A percentile compares a stretch with the other conserved stretches of the same genome.
These are phyloP conservation scores for Nematodospora valgi DNA, from an alignment of 805 yeast genomes.

Conservation along the genomic window DNA sequence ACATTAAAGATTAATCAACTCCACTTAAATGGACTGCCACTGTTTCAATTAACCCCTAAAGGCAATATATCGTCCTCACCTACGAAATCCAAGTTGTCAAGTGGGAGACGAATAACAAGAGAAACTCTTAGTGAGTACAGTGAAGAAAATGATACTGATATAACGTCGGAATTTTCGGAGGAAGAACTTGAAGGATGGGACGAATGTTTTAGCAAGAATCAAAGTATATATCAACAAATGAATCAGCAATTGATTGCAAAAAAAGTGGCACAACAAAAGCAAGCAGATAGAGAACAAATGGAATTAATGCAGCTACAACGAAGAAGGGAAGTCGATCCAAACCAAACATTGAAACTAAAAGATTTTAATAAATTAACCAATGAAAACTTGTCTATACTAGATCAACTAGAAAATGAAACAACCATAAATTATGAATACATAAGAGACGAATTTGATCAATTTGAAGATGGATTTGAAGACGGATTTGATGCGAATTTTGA, in stretches of 20 bases:
- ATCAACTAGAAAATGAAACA: conserved; percentile 29
- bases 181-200: conserved; percentile 38
- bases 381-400: conserved; percentile 14
- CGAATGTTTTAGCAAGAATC: conserved; percentile 16
- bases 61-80: conserved; percentile 11
- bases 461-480: conserved; percentile 35
- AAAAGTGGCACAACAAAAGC: conserved; percentile 21
- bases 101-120: conserved; percentile 9
- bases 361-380: conserved; percentile 19
- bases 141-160: conserved; percentile 36
- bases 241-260: conserved; percentile 22
- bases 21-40: conserved; percentile 1
- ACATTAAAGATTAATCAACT: conserved; percentile 4
- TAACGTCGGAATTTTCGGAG: conserved; percentile 35
- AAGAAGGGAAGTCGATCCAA: conserved; percentile 11
- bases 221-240: conserved; percentile 24
- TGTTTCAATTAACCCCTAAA: conserved; percentile 11
- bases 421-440: conserved; percentile 35
- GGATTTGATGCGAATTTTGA: conserved; percentile 9
- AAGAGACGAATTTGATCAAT: conserved; percentile 33
- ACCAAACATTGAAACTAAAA: conserved; percentile 25
- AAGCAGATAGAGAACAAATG: conserved; percentile 33
- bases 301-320: conserved; percentile 18
- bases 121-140: conserved; percentile 31
- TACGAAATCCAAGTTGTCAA: conserved; percentile 16